These are phyloP conservation scores for Puccinia horiana DNA, from an alignment of 1,284 basidiomycete genomes.

Conservation along the genomic window DNA sequence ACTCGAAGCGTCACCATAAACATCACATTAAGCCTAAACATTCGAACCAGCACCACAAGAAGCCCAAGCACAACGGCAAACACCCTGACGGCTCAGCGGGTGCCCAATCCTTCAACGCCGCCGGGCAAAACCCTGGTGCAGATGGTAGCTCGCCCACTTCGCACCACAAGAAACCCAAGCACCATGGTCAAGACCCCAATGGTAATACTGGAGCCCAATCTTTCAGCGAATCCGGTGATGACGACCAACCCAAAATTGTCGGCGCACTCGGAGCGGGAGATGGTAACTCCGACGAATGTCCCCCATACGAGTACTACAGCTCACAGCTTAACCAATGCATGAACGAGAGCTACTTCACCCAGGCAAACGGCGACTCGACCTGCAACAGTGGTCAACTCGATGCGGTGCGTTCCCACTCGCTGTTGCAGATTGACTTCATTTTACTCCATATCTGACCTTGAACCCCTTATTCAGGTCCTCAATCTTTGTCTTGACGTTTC, in stretches of 20 bases:
- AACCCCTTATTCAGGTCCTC: background rate
- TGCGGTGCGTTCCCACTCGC: slow-evolving; percentile 9
- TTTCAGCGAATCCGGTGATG: background rate
- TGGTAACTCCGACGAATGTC: background rate
- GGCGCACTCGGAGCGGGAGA: background rate
- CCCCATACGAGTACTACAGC: slow-evolving; percentile 30
- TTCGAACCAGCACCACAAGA: background rate
- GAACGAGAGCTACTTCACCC: slow-evolving; percentile 25
- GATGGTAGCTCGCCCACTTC: background rate
- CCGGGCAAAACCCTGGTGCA: background rate
- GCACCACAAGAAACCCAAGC: background rate
- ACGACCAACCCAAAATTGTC: background rate
- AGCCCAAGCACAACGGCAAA: background rate
- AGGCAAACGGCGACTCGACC: slow-evolving; percentile 14
- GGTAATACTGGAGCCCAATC: background rate
- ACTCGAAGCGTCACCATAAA: background rate
- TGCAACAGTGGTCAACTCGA: slow-evolving; percentile 37
- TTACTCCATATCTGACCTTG: background rate
- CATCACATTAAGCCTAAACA: background rate
- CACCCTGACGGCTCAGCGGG: background rate
- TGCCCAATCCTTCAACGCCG: slow-evolving; percentile 2
- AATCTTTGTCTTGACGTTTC: slow-evolving; percentile 30
- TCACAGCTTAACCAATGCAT: slow-evolving; percentile 22
- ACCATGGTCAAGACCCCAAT: background rate
- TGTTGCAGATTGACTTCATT: no score